Evolutionary conservation across 1,139 yeast species (phyloP), one percentile per base, ranked within the genome.

Genomic region (Geotrichum europaeum): DNA sequence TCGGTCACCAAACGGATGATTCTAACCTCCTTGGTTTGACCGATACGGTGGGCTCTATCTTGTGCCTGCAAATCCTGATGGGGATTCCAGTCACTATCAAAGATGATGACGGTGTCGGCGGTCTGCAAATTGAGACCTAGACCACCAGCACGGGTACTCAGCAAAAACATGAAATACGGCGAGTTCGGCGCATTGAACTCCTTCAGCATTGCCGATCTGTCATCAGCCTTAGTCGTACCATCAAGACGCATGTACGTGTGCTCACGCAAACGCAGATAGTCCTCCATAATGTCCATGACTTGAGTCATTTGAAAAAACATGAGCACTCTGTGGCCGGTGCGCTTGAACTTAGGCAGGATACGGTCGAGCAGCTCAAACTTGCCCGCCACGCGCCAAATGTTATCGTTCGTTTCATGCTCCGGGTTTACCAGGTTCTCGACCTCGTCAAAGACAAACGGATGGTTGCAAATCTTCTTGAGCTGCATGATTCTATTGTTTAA

Each of bases 11-110:
- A 81, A 72, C 99, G 83, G 72, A 94, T 79, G 66, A 94, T 92
- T 71, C 98, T 81, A 60, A 94, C 99, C 73, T 94, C 98, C 76
- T 91, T 92, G 77, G 95, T 92, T 72, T 92, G 98, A 51, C 99
- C 99, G 73, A 92, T 92, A 79, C 99, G 85, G 76, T 92, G 99
- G 1, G 98, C 98, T 77, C 98, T 85, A 76, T 92, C 99, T 78
- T 92, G 98, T 1, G 98, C 98, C 76, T 94, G 99, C 73, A 94
- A 83, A 83, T 94, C 98, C 75, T 94, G 98, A 79, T 94, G 98
- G 22, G 99, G 99, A 75, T 92, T 92, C 98, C 98, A 92, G 75
- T 92, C 99, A 9, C 97, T 89, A 74, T 92, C 98, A 73, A 90
- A 92, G 67, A 92, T 92, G 67, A 92, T 87, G 63, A 92, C 99